Evolutionary conservation across 1,284 basidiomycete genomes (phyloP), one percentile per base, ranked within the genome.

Genomic region (Moesziomyces globuligerus): DNA sequence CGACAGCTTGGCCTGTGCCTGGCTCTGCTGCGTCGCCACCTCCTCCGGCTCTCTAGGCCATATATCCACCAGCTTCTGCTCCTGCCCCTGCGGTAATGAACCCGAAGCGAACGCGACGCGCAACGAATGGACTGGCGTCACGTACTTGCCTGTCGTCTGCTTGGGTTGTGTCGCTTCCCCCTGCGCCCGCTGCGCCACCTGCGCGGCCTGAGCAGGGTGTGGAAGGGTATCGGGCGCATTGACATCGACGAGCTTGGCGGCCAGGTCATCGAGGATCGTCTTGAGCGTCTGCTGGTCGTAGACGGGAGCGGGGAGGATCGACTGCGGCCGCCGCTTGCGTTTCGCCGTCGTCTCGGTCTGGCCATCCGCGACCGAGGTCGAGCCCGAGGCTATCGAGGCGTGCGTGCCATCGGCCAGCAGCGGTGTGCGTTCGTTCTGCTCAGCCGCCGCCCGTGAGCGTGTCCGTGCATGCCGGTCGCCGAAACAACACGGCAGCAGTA

Each of bases 21-120:
- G 46, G 15, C 4, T 34, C 39, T 23, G 37, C 17, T 4, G n/a
- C n/a, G 37, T 5, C 1, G 47, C n/a, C 6, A 32, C 21, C 15
- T 34, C 32, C 17, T 32, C 15, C 10, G 21, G 20, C 1, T 34
- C 17, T 8, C 55, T 47, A 9, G 58, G 45, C 65, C 65, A 69
- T 10, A 69, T 69, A 17, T 69, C 59, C n/a, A 68, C 49, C 6
- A 68, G 24, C 24, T 60, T 68, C n/a, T n/a, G n/a, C n/a, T n/a
- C n/a, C n/a, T n/a, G n/a, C n/a, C n/a, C n/a, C n/a, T n/a, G n/a
- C n/a, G n/a, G n/a, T n/a, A n/a, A 17, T 8, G 55, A 25, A 10
- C 45, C 15, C 6, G 44, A 20, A 7, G 40, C 34, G 25, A 58
- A 6, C 1, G 51, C 26, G 15, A 62, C 23, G 2, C 47, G 39